phyloP scores from a whole-genome alignment of 108 stramenopile species.

The Aurantiochytrium sp. region DNA sequence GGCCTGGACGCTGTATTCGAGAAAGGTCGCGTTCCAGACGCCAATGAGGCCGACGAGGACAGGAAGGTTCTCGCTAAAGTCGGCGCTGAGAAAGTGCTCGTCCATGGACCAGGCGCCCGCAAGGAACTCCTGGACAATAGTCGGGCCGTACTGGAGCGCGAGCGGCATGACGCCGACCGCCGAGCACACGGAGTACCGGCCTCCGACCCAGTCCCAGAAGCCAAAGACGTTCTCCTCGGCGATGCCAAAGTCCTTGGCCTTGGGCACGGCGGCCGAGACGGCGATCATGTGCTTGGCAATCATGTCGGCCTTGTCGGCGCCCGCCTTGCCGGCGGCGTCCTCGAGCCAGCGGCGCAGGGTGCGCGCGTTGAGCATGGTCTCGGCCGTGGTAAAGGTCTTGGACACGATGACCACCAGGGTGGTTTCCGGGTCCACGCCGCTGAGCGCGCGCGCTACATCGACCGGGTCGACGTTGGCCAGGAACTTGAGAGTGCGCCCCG shows the following conservation, averaged over 20 bases:
- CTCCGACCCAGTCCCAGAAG: constrained; percentile 96
- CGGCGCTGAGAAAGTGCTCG: constrained; percentile 86
- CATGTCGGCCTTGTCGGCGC: constrained; percentile 66
- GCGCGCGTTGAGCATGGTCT: constrained; percentile 98
- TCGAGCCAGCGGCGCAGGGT: constrained; percentile 94
- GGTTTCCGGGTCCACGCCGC: constrained; percentile 77
- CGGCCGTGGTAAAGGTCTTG: constrained; percentile 99
- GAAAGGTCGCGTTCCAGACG: constrained; percentile 95
- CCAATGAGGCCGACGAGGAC: constrained; percentile 94
- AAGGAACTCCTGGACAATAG: constrained; percentile 71
- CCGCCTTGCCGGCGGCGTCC: constrained; percentile 63
- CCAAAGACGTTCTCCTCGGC: constrained; percentile 77
- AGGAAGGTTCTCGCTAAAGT: constrained; percentile 85
- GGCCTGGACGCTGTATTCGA: constrained; percentile 83
- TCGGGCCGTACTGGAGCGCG: constrained; percentile 74
- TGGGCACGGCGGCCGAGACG: constrained; percentile 31
- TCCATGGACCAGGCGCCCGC: constrained; percentile 92
- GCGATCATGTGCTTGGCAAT: constrained; percentile 95
- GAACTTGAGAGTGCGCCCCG: constrained; percentile 85
- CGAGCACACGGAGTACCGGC: constrained; percentile 72
- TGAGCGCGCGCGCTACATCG: constrained; percentile 87
- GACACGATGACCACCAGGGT: constrained; percentile 90
- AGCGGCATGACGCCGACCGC: constrained; percentile 76
- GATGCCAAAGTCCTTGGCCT: constrained; percentile 75
- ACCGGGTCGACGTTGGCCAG: constrained; percentile 98